Base-by-base conservation (phyloP, 2,329 filamentous ascomycete species). In the Aspergillus calidoustus region DNA sequence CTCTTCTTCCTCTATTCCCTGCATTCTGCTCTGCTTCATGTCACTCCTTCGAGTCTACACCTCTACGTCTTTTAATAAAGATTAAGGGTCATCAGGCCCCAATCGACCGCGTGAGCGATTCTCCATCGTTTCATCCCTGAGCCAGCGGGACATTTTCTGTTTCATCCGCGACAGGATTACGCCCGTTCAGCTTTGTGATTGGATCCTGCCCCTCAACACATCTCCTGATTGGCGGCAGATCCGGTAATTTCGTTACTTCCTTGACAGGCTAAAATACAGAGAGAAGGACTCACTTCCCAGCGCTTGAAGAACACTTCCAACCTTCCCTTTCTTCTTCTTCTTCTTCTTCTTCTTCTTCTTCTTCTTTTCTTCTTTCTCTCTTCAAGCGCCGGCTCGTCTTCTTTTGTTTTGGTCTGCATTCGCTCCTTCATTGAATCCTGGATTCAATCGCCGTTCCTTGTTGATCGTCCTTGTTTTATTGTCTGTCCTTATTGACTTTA, bases 391-490 rank as follows among this genome's bases (percentile, higher is more conserved):
- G 54, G 50, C 13, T 48, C 49, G 48, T 66, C 58, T 56, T 43
- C 48, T 46, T 55, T 34, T 57, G 47, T 48, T 23, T 49, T 62
- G 34, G 25, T 50, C 57, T 57, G 23, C 51, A 57, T 50, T 56
- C 49, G 49, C 55, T 50, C 55, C 55, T 64, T 66, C 46, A 46
- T 58, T 58, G 17, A 48, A 43, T 44, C 38, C 11, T 13, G 11
- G 34, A 15, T 41, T 41, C 34, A 41, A 61, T 57, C 22, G 50
- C 41, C 58, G 30, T 47, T 59, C 57, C 28, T 19, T 50, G 34
- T 53, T 64, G 63, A 60, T 57, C 55, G 17, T 61, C 58, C 41
- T 58, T 62, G 25, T 46, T 44, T 28, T 51, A 30, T 30, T 64
- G 56, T 50, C 13, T 46, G 30, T 38, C 34, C 13, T 43, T 30